These are phyloP conservation scores for Salix suchowensis DNA, from an alignment of 345 rosid species.

Conservation along the genomic window DNA sequence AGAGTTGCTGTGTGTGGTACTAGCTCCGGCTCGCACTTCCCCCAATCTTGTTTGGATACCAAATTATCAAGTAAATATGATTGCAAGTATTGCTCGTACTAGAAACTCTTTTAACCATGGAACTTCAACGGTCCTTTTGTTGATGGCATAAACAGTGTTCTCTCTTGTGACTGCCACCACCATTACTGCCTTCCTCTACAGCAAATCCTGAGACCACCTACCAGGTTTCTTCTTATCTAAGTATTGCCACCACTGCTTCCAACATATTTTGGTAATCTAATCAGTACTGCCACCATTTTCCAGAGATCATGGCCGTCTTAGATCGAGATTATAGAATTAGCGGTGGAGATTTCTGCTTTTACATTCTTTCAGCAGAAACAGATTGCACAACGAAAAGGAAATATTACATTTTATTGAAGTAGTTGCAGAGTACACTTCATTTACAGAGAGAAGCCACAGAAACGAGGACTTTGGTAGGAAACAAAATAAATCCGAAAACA, in stretches of 20 bases:
- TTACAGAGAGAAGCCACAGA: conserved; percentile 21
- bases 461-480: background rate
- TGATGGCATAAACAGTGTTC: background rate
- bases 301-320: background rate
- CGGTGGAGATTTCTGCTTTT: background rate
- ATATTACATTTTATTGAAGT: conserved; percentile 4
- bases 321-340: background rate
- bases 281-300: background rate
- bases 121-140: background rate
- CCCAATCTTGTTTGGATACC: background rate
- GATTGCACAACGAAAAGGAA: background rate
- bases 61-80: background rate
- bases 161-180: background rate
- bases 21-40: background rate
- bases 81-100: background rate
- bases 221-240: background rate
- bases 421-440: conserved; percentile 27
- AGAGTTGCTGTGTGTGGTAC: background rate
- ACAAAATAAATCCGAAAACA: conserved; percentile 17
- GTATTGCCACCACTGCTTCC: background rate
- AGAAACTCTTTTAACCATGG: background rate
- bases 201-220: background rate
- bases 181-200: background rate
- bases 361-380: background rate
- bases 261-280: background rate